A percentile compares a stretch with the other conserved stretches of the same genome.
These are phyloP conservation scores for Backusella luteola DNA, from an alignment of 192 early-diverging fungal species.

Conservation along the genomic window DNA sequence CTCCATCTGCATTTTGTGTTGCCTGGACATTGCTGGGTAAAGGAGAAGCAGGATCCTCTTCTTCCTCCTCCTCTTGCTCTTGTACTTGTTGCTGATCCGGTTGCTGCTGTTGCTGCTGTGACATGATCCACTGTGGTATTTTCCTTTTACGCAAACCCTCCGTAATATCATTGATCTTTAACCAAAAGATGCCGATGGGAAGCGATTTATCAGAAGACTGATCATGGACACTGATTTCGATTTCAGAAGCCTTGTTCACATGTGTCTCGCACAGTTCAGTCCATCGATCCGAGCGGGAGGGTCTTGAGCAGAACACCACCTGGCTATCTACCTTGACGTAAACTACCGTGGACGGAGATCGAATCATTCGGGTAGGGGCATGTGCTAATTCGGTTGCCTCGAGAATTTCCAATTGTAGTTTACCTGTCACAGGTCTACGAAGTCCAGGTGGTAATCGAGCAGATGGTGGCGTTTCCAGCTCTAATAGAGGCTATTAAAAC, in stretches of 20 bases:
- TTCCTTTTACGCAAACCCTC: slow-evolving; percentile 77
- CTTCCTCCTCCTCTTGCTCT: neutral
- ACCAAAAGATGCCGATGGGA: slow-evolving; percentile 86
- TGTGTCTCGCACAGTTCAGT: slow-evolving; percentile 83
- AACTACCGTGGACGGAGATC: slow-evolving; percentile 65
- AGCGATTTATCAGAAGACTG: slow-evolving; percentile 39
- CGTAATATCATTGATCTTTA: slow-evolving; percentile 90
- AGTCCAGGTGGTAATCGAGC: slow-evolving; percentile 50
- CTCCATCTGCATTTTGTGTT: slow-evolving; percentile 34
- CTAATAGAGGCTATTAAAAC: neutral
- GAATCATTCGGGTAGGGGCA: slow-evolving; percentile 53
- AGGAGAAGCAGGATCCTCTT: slow-evolving; percentile 5
- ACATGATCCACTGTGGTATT: slow-evolving; percentile 54
- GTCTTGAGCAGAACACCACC: slow-evolving; percentile 70
- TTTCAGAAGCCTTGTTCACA: slow-evolving; percentile 87
- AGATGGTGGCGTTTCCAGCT: slow-evolving; percentile 36
- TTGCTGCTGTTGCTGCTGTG: slow-evolving; percentile 30
- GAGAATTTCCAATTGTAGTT: slow-evolving; percentile 64
- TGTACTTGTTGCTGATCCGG: neutral
- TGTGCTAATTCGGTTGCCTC: slow-evolving; percentile 60
- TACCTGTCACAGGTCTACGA: slow-evolving; percentile 70
- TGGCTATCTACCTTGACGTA: slow-evolving; percentile 83
- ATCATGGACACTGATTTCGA: slow-evolving; percentile 91
- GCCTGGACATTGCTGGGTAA: neutral
- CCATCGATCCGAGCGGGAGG: slow-evolving; percentile 65